These are phyloP conservation scores for Wallacemonas sp. DNA, from an alignment of 208 protist genomes.

Conservation along the genomic window DNA sequence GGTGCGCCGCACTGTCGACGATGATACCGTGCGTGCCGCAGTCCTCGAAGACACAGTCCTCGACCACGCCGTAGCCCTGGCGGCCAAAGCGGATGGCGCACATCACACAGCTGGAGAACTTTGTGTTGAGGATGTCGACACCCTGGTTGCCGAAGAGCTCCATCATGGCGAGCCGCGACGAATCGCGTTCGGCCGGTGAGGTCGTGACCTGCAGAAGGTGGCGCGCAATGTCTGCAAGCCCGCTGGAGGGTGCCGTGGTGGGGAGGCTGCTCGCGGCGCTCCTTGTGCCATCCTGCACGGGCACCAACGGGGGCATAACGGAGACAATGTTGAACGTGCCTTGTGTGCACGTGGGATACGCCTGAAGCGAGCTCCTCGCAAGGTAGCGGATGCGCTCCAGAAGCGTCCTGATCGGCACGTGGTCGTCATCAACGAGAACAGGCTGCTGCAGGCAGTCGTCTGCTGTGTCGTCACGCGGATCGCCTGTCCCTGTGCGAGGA, in stretches of 20 bases:
- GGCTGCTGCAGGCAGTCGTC: not conserved
- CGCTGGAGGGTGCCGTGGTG: conserved; percentile 13
- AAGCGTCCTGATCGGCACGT: not conserved
- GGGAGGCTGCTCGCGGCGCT: not conserved
- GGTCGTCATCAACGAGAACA: conserved; percentile 1
- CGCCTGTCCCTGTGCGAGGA: not conserved
- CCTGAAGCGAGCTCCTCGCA: conserved; percentile 21
- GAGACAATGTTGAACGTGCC: conserved; percentile 27
- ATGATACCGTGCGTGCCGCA: conserved; percentile 73
- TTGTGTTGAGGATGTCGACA: conserved; percentile 69
- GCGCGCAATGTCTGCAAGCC: conserved; percentile 32
- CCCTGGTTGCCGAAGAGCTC: conserved; percentile 60
- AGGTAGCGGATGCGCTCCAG: conserved; percentile 4
- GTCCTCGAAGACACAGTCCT: conserved; percentile 77
- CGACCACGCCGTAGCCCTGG: conserved; percentile 72
- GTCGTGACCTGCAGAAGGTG: conserved; percentile 25
- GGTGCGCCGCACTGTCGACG: conserved; percentile 67
- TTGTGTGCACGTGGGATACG: conserved; percentile 45
- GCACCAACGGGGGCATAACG: not conserved
- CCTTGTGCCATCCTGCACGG: not conserved
- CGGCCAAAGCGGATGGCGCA: conserved; percentile 79
- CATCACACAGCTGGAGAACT: conserved; percentile 68
- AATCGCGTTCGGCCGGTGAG: not conserved
- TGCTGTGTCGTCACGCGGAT: not conserved
- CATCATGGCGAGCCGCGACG: conserved; percentile 32